Conservation (phyloP, 306 rosid species). For the Crotalaria pallida region DNA sequence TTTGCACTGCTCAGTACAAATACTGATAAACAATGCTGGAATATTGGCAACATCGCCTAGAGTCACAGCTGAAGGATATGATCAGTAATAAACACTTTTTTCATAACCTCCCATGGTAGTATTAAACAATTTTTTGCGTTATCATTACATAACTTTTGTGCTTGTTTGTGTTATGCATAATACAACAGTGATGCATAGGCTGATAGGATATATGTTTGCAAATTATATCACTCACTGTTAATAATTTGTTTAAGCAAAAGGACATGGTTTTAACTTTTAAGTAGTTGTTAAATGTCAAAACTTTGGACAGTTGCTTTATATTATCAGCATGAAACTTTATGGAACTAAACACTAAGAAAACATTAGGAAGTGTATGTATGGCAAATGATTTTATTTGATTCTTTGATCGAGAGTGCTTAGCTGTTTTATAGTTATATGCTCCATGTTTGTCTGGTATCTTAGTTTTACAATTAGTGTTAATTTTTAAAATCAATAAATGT, state of each 20-base stretch:
- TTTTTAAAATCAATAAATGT: neutral
- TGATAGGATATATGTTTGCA: neutral
- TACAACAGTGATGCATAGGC: neutral
- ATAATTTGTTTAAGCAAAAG: constrained; percentile 10
- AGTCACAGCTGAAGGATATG: constrained; percentile 70
- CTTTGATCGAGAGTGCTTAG: neutral
- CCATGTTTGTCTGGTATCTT: constrained; percentile 6
- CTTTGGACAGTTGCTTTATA: neutral
- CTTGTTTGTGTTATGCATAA: neutral
- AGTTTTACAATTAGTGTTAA: neutral
- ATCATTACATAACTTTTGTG: neutral
- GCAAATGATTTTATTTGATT: neutral
- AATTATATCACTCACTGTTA: constrained; percentile 14
- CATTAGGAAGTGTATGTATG: neutral
- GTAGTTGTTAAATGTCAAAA: constrained; percentile 7
- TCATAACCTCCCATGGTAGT: neutral
- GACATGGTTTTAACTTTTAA: neutral
- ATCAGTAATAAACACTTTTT: constrained; percentile 50
- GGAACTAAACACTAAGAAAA: constrained; percentile 10
- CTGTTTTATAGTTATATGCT: neutral
- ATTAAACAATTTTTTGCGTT: neutral
- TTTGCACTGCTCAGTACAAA: constrained; percentile 76
- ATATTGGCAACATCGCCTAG: constrained; percentile 75
- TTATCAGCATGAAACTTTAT: neutral
- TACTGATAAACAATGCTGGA: constrained; percentile 88